phyloP scores from a whole-genome alignment of 1,284 basidiomycete species.

The Uromyces viciae-fabae region DNA sequence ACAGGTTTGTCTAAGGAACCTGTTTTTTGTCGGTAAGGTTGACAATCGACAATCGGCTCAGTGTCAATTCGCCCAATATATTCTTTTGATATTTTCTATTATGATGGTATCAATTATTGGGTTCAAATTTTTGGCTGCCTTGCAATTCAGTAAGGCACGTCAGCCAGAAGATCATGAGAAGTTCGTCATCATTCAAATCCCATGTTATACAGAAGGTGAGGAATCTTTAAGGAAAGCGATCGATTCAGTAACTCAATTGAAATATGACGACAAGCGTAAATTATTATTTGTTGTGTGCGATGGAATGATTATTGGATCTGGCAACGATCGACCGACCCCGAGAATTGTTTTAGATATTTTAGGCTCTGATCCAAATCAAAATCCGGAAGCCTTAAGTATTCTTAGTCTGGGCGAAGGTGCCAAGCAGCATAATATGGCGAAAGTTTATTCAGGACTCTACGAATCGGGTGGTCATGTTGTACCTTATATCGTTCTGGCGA shows the following conservation, averaged over 20 bases:
- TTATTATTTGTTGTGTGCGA: slow-evolving; percentile 91
- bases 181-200: slow-evolving; percentile 97
- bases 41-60: slow-evolving; percentile 87
- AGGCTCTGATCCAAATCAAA: slow-evolving; percentile 83
- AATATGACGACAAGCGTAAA: slow-evolving; percentile 98
- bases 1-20: slow-evolving; percentile 80
- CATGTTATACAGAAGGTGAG: slow-evolving; percentile 95
- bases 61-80: slow-evolving; percentile 86
- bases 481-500: slow-evolving; percentile 92
- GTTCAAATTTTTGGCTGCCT: slow-evolving; percentile 94
- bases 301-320: slow-evolving; percentile 95
- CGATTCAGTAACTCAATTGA: slow-evolving; percentile 86
- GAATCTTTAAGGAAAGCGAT: slow-evolving; percentile 81
- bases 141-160: slow-evolving; percentile 77
- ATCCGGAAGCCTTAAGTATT: slow-evolving; percentile 93
- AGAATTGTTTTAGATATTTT: slow-evolving; percentile 93
- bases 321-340: slow-evolving; percentile 79
- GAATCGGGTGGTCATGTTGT: slow-evolving; percentile 92
- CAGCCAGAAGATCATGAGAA: slow-evolving; percentile 96
- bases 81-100: slow-evolving; percentile 80
- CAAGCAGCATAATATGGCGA: slow-evolving; percentile 97
- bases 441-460: slow-evolving; percentile 94
- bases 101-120: slow-evolving; percentile 94
- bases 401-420: slow-evolving; percentile 87
- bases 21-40: slow-evolving; percentile 85